Percentiles rank a stretch among this genome's conserved stretches.
Conservation (phyloP, 1,139 yeast genomes). For the Komagataea norvegica region DNA sequence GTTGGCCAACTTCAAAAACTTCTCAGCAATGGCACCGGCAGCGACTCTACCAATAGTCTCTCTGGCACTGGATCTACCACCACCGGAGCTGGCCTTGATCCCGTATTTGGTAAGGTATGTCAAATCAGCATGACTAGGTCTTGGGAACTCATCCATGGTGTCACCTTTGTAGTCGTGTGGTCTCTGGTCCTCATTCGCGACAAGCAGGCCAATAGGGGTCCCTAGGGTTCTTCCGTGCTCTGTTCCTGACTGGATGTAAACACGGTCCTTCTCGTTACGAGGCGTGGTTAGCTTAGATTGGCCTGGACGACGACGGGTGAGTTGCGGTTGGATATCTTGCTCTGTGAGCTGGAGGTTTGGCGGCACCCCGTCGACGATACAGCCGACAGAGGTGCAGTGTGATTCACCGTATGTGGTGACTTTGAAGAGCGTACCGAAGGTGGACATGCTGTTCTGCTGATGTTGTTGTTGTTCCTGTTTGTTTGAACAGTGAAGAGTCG, state of each 20-base stretch:
- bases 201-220: slow-evolving; percentile 93
- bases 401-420: slow-evolving; percentile 98
- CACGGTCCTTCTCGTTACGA: slow-evolving; percentile 89
- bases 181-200: slow-evolving; percentile 90
- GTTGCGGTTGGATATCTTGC: slow-evolving; percentile 89
- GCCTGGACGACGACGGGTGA: slow-evolving; percentile 96
- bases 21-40: slow-evolving; percentile 98
- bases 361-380: slow-evolving; percentile 97
- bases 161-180: slow-evolving; percentile 95
- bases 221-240: slow-evolving; percentile 90
- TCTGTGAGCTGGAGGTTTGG: slow-evolving; percentile 81
- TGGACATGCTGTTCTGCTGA: slow-evolving; percentile 44
- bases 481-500: no score
- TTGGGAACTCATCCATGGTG: slow-evolving; percentile 69
- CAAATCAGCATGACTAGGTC: slow-evolving; percentile 97
- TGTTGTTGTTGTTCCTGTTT: no score
- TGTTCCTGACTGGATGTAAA: slow-evolving; percentile 90
- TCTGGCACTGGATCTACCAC: slow-evolving; percentile 95
- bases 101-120: slow-evolving; percentile 91
- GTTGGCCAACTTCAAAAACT: slow-evolving; percentile 69
- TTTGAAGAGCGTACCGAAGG: slow-evolving; percentile 56
- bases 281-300: slow-evolving; percentile 92
- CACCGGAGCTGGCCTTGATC: slow-evolving; percentile 89
- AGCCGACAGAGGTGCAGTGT: slow-evolving; percentile 97
- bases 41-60: slow-evolving; percentile 99